These are phyloP conservation scores for Emericellopsis cladophorae DNA, from an alignment of 2,329 filamentous ascomycete genomes.

Conservation along the genomic window DNA sequence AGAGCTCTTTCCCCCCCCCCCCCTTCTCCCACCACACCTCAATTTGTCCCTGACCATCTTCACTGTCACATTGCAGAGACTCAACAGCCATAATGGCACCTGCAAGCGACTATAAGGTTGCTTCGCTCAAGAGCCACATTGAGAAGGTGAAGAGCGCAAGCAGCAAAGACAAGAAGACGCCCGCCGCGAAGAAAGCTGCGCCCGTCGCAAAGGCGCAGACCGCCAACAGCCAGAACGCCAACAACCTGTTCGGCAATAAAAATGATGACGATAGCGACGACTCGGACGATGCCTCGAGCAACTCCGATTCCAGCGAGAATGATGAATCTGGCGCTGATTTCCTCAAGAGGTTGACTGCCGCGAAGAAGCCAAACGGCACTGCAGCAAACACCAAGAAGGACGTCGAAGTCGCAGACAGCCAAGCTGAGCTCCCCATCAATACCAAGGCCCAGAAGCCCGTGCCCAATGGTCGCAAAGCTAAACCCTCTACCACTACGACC, in stretches of 20 bases:
- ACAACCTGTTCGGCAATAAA: constrained; percentile 16
- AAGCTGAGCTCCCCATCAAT: constrained; percentile 17
- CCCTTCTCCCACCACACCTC: no score
- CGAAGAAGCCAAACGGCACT: constrained; percentile 3
- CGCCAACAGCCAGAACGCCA: constrained; percentile 4
- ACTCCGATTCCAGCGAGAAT: constrained; percentile 7
- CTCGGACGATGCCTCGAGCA: constrained; percentile 12
- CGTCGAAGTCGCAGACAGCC: constrained; percentile 29
- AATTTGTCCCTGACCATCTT: no score
- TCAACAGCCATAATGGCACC: constrained; percentile 16
- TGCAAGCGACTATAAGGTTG: constrained; percentile 20
- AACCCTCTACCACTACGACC: background rate
- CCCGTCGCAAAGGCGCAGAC: constrained; percentile 17
- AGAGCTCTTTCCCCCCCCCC: no score
- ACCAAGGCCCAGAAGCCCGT: constrained; percentile 5
- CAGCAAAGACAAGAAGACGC: constrained; percentile 16
- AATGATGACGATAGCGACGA: constrained; percentile 20
- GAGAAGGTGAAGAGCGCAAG: constrained; percentile 22
- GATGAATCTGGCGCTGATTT: background rate
- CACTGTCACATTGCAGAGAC: no score
- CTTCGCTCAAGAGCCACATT: constrained; percentile 24
- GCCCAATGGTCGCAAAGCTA: constrained; percentile 9
- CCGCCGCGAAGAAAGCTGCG: constrained; percentile 9
- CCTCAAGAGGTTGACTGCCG: background rate
- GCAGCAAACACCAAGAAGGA: constrained; percentile 11